Evolutionary conservation across 352 stramenopile species (phyloP).

Genomic region (Phytophthora megakarya): DNA sequence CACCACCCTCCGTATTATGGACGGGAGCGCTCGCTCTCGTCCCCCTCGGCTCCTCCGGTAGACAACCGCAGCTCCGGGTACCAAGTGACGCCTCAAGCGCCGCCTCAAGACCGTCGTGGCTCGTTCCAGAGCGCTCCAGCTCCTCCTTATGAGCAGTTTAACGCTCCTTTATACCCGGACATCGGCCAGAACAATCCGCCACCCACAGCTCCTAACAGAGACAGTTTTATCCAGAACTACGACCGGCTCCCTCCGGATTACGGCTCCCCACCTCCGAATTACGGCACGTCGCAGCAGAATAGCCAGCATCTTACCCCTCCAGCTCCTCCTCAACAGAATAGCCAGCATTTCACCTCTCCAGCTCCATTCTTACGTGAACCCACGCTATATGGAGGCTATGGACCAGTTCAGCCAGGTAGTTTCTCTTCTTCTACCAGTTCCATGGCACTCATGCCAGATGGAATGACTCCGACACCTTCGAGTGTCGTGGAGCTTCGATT

Average conservation of each 20-base stretch:
- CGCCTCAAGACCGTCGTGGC: conserved; percentile 23
- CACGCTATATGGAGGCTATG: conserved; percentile 51
- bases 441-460: conserved; percentile 29
- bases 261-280: conserved; percentile 1
- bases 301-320: conserved; percentile 16
- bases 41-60: conserved; percentile 45
- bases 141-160: conserved; percentile 22
- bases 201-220: conserved; percentile 15
- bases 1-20: conserved; percentile 25
- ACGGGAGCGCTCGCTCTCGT: conserved; percentile 34
- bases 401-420: conserved; percentile 38
- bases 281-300: neutral
- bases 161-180: conserved; percentile 29
- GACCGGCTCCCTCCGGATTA: conserved; percentile 1
- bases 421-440: conserved; percentile 26
- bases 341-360: conserved; percentile 15
- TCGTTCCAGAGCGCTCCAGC: conserved; percentile 30
- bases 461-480: conserved; percentile 41
- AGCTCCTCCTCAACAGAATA: conserved; percentile 14
- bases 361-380: conserved; percentile 20
- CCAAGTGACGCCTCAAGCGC: conserved; percentile 24
- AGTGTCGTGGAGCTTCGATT: conserved; percentile 74
- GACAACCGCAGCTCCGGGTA: conserved; percentile 30
- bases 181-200: conserved; percentile 18
- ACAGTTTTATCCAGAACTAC: conserved; percentile 17